Evolutionary conservation across 2,329 filamentous ascomycete species (phyloP).

Genomic region (Elsinoe perseae): DNA sequence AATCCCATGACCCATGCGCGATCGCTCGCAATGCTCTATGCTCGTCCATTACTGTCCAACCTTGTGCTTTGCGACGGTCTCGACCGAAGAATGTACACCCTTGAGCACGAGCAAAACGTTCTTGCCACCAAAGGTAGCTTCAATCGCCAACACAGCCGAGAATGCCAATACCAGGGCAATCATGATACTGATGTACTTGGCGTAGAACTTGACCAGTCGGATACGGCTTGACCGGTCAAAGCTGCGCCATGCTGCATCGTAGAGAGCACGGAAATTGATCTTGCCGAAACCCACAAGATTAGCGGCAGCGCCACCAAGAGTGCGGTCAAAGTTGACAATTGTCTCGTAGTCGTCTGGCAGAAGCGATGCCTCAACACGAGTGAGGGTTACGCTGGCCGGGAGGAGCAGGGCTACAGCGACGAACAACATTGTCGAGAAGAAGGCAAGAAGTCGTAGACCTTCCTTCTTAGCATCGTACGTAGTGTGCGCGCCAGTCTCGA

Average conservation of each 20-base stretch:
- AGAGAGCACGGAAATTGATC: conserved; percentile 42
- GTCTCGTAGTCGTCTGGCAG: conserved; percentile 73
- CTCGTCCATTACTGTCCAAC: background rate
- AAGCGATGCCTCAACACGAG: conserved; percentile 80
- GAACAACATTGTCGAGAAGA: conserved; percentile 17
- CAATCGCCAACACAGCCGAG: conserved; percentile 23
- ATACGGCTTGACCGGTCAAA: conserved; percentile 66
- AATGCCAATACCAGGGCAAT: conserved; percentile 24
- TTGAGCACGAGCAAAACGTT: background rate
- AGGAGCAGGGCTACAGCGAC: conserved; percentile 64
- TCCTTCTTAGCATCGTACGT: conserved; percentile 21
- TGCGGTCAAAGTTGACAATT: conserved; percentile 84
- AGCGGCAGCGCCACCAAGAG: conserved; percentile 68
- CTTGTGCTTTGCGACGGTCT: background rate
- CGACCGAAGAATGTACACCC: background rate
- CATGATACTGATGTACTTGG: conserved; percentile 58
- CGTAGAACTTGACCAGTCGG: conserved; percentile 65
- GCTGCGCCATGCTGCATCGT: conserved; percentile 69
- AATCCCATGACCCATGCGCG: background rate
- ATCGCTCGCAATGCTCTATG: background rate
- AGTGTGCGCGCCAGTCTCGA: conserved; percentile 34
- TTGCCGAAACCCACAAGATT: conserved; percentile 53
- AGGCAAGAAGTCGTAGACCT: background rate
- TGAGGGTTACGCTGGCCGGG: conserved; percentile 66
- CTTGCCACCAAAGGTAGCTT: conserved; percentile 16